Evolutionary conservation across 2,329 filamentous ascomycete species (phyloP), one percentile per base, ranked within the genome.

Genomic region (Colletotrichum simmondsii): DNA sequence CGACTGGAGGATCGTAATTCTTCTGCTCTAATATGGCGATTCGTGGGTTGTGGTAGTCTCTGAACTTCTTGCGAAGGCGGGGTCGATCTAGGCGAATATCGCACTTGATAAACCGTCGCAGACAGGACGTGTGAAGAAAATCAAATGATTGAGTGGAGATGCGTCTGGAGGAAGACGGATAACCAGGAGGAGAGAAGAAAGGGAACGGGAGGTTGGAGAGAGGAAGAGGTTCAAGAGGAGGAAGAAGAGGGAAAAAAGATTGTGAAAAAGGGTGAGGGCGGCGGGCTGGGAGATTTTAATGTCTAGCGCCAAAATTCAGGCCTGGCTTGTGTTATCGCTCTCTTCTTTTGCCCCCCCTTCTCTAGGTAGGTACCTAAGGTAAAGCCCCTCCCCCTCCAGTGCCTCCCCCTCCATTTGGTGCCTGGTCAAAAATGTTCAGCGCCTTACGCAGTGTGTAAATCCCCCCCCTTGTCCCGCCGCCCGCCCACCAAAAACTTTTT

Each of bases 81-180:
- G 59, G 70, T 68, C 64, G 54, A 60, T 62, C 69, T 53, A 53
- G 53, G 69, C 58, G 66, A 76, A 35, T 19, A 26, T 70, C 58
- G 69, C 68, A 46, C 60, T 58, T 65, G 73, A 77, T 75, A 74
- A 75, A 63, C 75, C 65, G 69, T 72, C 69, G 69, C 69, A 68
- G 65, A 72, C 69, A 69, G 65, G 59, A 72, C 65, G 75, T 61
- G 35, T 53, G 64, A 73, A 70, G 75, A 71, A 76, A 77, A 76
- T 72, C 74, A 75, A 77, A 76, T 77, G 78, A 81, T 79, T 77
- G 78, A 78, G 75, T 76, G 78, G 79, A 81, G 82, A 81, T 83
- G 81, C 85, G 84, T 81, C 85, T 78, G 80, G 80, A 83, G 81
- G 83, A 84, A 78, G 82, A 85, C 81, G 69, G 71, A 71, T 64